Evolutionary conservation across 140 eudicot genomes (phyloP).

Genomic region (Anethum foeniculum): DNA sequence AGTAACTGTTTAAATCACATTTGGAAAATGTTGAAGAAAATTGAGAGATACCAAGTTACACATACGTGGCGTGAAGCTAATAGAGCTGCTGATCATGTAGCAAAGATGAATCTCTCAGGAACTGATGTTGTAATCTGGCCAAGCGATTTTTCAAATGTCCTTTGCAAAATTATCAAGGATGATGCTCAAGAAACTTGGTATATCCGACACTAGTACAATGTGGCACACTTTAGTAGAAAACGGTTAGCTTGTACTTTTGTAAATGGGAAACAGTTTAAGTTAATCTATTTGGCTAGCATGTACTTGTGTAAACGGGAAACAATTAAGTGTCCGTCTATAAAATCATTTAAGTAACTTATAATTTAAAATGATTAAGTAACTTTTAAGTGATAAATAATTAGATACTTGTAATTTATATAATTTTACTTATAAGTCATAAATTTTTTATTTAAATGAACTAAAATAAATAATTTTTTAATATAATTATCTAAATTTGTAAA

Average conservation of each 20-base stretch:
- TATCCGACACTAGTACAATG: not conserved
- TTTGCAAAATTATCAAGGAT: conserved; percentile 20
- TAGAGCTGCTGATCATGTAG: conserved; percentile 28
- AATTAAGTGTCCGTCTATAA: too few species aligned
- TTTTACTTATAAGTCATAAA: too few species aligned
- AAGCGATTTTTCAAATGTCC: conserved; percentile 15
- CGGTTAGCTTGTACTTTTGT: not conserved
- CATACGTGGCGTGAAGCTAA: conserved; percentile 33
- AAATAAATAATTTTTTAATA: too few species aligned
- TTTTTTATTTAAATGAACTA: too few species aligned
- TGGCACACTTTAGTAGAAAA: not conserved
- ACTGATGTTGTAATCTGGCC: conserved; percentile 31
- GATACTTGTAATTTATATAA: too few species aligned
- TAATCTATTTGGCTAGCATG: not conserved
- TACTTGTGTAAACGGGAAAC: not conserved
- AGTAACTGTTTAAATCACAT: conserved; percentile 22
- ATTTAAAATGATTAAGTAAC: too few species aligned
- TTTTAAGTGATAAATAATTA: too few species aligned
- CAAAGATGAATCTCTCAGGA: conserved; percentile 22
- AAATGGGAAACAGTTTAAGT: not conserved
- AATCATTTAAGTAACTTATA: too few species aligned
- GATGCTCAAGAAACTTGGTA: conserved; percentile 24
- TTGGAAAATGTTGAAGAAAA: conserved; percentile 19
- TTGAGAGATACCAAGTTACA: conserved; percentile 16
- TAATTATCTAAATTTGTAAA: too few species aligned